Conservation (phyloP, 208 protist species). For the Wallacemonas sp. region DNA sequence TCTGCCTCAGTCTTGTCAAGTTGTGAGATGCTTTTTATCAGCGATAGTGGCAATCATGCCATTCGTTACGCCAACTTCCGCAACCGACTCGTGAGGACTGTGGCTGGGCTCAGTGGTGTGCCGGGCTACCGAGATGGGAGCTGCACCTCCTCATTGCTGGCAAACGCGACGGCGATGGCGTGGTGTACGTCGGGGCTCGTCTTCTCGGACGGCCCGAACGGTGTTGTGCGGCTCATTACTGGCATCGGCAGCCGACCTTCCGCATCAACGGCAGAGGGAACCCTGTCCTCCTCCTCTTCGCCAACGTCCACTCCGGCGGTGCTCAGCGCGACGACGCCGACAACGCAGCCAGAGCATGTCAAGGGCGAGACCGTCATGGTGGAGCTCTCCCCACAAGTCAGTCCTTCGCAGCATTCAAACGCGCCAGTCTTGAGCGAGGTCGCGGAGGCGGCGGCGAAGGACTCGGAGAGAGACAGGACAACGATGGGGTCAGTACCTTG, state of each 20-base stretch:
- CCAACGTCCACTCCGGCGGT: too few species aligned
- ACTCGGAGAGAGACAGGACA: too few species aligned
- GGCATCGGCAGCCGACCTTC: slow-evolving; percentile 11
- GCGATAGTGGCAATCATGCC: slow-evolving; percentile 71
- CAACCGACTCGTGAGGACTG: slow-evolving; percentile 63
- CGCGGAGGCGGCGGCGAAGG: too few species aligned
- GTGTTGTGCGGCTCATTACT: slow-evolving; percentile 63
- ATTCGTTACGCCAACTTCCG: slow-evolving; percentile 72
- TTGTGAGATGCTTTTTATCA: slow-evolving; percentile 73
- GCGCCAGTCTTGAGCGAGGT: not conserved
- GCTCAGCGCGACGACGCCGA: too few species aligned
- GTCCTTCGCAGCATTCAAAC: not conserved
- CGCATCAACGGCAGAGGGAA: not conserved
- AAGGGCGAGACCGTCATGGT: not conserved
- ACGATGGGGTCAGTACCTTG: too few species aligned
- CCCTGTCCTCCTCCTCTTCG: too few species aligned
- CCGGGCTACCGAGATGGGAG: slow-evolving; percentile 80
- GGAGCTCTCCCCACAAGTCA: slow-evolving; percentile 2
- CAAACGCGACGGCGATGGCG: slow-evolving; percentile 49
- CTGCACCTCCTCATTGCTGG: slow-evolving; percentile 44
- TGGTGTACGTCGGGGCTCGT: slow-evolving; percentile 64
- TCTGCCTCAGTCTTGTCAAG: not conserved
- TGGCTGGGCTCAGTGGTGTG: slow-evolving; percentile 61
- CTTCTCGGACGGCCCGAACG: slow-evolving; percentile 68
- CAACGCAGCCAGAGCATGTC: not conserved